Conservation (phyloP, 2,329 filamentous ascomycete species). For the Sporothrix pallida region DNA sequence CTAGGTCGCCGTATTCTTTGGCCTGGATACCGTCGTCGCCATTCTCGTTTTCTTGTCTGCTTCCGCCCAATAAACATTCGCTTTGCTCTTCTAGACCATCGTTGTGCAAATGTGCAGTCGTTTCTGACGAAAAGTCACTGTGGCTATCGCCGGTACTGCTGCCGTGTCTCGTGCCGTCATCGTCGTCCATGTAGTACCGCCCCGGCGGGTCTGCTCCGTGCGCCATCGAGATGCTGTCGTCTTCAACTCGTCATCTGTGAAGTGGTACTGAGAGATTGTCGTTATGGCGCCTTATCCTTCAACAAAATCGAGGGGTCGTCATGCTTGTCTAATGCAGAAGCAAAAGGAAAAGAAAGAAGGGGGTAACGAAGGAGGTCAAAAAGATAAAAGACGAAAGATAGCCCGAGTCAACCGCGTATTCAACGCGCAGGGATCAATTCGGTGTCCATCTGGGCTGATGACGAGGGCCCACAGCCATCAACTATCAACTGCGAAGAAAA, state of each 20-base stretch:
- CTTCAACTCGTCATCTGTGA: slow-evolving; percentile 8
- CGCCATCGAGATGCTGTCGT: neutral
- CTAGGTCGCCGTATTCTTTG: neutral
- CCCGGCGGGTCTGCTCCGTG: slow-evolving; percentile 3
- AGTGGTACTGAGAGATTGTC: neutral
- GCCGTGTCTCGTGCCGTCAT: neutral
- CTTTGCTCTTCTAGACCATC: neutral
- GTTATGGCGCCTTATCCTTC: neutral
- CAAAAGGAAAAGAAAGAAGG: neutral
- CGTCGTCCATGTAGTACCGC: slow-evolving; percentile 9
- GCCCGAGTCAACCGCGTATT: neutral
- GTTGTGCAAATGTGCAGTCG: neutral
- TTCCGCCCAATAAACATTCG: neutral
- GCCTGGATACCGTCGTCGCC: neutral
- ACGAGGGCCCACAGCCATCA: neutral
- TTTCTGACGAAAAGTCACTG: neutral
- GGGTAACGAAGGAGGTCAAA: neutral
- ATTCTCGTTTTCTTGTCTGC: neutral
- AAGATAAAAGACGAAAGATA: neutral
- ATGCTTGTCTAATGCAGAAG: neutral
- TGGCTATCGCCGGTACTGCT: neutral
- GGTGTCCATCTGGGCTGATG: slow-evolving; percentile 15
- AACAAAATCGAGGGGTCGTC: neutral
- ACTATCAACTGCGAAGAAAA: neutral
- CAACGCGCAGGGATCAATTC: slow-evolving; percentile 5